Percentiles rank a stretch among this genome's conserved stretches.
Evolutionary conservation across 1,284 basidiomycete species (phyloP).

Genomic region (Abortiporus biennis): DNA sequence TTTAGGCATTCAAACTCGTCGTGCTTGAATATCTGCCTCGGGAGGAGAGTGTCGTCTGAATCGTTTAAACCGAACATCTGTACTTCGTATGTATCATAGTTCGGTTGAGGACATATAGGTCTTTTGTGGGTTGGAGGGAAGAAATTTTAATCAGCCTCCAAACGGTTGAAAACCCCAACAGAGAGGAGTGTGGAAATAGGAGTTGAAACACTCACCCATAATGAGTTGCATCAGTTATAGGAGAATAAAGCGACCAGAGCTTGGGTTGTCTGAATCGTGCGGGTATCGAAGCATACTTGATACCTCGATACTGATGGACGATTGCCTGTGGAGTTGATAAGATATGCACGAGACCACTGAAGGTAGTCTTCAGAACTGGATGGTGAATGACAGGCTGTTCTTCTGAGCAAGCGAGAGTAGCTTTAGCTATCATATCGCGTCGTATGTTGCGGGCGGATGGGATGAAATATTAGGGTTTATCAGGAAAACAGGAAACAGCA

Average conservation of each 20-base stretch:
- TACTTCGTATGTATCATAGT: conserved; percentile 45
- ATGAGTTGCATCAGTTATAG: conserved; percentile 52
- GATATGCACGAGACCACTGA: conserved; percentile 55
- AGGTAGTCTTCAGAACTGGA: conserved; percentile 50
- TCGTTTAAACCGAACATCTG: conserved; percentile 54
- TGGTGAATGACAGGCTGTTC: conserved; percentile 40
- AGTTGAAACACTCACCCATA: conserved; percentile 43
- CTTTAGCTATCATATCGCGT: not conserved
- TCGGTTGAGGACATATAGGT: conserved; percentile 68
- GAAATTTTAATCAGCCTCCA: not conserved
- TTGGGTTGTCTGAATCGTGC: conserved; percentile 68
- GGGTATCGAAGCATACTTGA: conserved; percentile 70
- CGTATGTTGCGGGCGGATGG: not conserved
- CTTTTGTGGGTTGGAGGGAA: conserved; percentile 27
- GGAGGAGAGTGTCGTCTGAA: conserved; percentile 39
- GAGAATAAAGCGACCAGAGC: conserved; percentile 49
- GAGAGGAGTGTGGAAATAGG: not conserved
- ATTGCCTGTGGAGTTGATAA: conserved; percentile 46
- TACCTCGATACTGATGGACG: conserved; percentile 68
- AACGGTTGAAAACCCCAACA: not conserved
- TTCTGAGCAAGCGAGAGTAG: conserved; percentile 1
- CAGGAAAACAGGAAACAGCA: not conserved
- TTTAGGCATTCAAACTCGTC: conserved; percentile 75
- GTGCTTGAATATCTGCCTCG: conserved; percentile 48
- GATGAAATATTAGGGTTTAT: not conserved